Percentiles rank a stretch among this genome's conserved stretches.
Conservation (phyloP, 441 rosid species). For the Theobroma grandiflorum region DNA sequence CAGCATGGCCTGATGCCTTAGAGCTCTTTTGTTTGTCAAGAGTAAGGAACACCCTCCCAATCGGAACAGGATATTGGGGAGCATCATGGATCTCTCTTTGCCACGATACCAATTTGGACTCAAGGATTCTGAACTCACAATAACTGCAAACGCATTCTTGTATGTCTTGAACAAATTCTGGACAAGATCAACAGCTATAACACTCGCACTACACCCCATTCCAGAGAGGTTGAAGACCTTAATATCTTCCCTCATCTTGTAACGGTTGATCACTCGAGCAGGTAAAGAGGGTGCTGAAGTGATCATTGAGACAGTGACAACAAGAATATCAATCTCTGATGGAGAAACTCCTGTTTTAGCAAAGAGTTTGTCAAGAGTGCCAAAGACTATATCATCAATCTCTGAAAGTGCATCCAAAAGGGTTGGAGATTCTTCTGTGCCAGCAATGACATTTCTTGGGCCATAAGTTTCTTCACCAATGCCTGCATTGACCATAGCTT, state of each 20-base stretch:
- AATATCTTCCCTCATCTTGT: slow-evolving; percentile 36
- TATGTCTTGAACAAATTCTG: slow-evolving; percentile 32
- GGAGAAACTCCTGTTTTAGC: slow-evolving; percentile 46
- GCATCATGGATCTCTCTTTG: slow-evolving; percentile 38
- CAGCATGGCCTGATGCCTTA: slow-evolving; percentile 16
- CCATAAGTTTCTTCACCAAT: slow-evolving; percentile 58
- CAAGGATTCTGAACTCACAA: slow-evolving; percentile 34
- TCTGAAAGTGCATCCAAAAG: slow-evolving; percentile 42
- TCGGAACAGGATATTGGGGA: slow-evolving; percentile 35
- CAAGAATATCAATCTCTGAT: slow-evolving; percentile 39
- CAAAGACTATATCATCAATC: slow-evolving; percentile 50
- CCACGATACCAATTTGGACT: slow-evolving; percentile 31
- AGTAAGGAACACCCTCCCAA: slow-evolving; percentile 33
- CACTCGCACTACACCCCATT: slow-evolving; percentile 38
- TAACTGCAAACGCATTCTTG: slow-evolving; percentile 25
- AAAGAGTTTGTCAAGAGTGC: slow-evolving; percentile 49
- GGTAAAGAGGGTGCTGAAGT: slow-evolving; percentile 38
- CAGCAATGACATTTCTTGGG: slow-evolving; percentile 44
- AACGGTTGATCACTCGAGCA: slow-evolving; percentile 28
- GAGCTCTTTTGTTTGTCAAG: slow-evolving; percentile 21
- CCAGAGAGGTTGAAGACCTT: slow-evolving; percentile 35
- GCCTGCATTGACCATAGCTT: slow-evolving; percentile 52
- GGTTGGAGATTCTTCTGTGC: slow-evolving; percentile 45
- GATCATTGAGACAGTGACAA: slow-evolving; percentile 33
- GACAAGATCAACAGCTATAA: slow-evolving; percentile 31